Percentiles rank a stretch among this genome's conserved stretches.
These are phyloP conservation scores for Lichina pygmaea DNA, from an alignment of 495 filamentous ascomycete genomes.

Conservation along the genomic window DNA sequence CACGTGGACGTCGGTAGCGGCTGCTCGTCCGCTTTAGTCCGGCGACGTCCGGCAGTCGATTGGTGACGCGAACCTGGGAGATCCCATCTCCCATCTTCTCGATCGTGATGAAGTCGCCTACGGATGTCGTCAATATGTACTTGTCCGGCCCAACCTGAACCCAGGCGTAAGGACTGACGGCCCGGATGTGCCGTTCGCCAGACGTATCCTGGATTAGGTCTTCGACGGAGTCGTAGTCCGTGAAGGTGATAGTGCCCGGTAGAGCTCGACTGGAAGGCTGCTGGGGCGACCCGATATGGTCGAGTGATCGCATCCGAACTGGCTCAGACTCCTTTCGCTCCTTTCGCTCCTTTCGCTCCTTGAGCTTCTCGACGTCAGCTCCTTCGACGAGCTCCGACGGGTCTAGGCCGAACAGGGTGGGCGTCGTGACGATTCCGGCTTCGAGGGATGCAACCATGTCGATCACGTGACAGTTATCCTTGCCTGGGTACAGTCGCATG, in stretches of 20 bases:
- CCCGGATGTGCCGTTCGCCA: conserved; percentile 49
- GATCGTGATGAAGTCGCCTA: conserved; percentile 33
- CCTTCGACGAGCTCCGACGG: conserved; percentile 52
- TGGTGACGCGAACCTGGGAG: conserved; percentile 6
- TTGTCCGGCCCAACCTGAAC: conserved; percentile 36
- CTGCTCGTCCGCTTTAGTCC: conserved; percentile 11
- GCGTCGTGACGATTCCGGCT: conserved; percentile 64
- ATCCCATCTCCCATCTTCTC: conserved; percentile 14
- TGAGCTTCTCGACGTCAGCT: conserved; percentile 27
- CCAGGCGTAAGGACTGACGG: conserved; percentile 50
- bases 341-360: conserved; percentile 16
- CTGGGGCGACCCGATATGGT: conserved; percentile 1
- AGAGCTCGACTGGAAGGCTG: neutral
- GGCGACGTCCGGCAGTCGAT: conserved; percentile 2
- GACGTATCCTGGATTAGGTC: conserved; percentile 69
- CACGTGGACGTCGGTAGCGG: conserved; percentile 35
- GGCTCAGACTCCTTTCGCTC: conserved; percentile 9
- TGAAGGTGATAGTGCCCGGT: conserved; percentile 33
- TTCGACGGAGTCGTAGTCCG: conserved; percentile 67
- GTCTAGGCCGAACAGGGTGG: conserved; percentile 82
- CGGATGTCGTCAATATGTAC: conserved; percentile 33
- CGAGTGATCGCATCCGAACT: neutral
- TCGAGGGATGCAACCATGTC: conserved; percentile 76
- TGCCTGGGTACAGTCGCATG: conserved; percentile 54
- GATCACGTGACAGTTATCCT: conserved; percentile 79